These are phyloP conservation scores for Penicillium sp. DNA, from an alignment of 2,329 filamentous ascomycete species.

Conservation along the genomic window DNA sequence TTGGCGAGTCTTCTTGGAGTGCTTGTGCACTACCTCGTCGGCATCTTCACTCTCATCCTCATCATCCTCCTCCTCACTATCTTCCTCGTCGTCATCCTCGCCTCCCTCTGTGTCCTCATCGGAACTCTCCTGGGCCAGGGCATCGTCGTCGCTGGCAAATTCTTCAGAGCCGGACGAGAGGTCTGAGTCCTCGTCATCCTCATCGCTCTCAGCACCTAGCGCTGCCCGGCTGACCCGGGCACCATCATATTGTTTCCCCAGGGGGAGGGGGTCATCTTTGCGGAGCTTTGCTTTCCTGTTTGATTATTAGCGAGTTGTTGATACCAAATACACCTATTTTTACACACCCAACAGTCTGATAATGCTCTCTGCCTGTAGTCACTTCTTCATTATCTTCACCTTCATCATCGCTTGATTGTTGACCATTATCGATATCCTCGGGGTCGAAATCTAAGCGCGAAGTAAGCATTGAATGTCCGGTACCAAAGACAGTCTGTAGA, in stretches of 20 bases:
- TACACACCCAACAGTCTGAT: conserved; percentile 69
- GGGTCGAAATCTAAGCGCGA: conserved; percentile 70
- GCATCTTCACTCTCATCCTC: conserved; percentile 15
- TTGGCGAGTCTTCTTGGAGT: conserved; percentile 5
- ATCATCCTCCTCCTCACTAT: conserved; percentile 26
- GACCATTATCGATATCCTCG: conserved; percentile 63
- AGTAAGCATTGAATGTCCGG: conserved; percentile 7
- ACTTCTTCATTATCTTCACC: conserved; percentile 48
- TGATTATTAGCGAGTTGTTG: conserved; percentile 13
- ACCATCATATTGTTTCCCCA: conserved; percentile 81
- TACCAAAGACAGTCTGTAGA: neutral
- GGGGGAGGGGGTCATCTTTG: conserved; percentile 64
- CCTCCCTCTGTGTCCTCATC: conserved; percentile 34
- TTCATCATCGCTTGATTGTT: conserved; percentile 56
- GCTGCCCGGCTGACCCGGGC: conserved; percentile 70
- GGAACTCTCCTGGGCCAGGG: conserved; percentile 23
- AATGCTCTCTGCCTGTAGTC: conserved; percentile 76
- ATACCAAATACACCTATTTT: conserved; percentile 1
- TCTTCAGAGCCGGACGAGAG: conserved; percentile 22
- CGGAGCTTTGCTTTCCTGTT: conserved; percentile 77
- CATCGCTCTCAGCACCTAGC: conserved; percentile 58
- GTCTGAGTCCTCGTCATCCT: conserved; percentile 32
- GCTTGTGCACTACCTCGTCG: conserved; percentile 26
- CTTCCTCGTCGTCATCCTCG: conserved; percentile 27
- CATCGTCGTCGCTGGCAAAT: conserved; percentile 6